These are phyloP conservation scores for Mimosa pudica DNA, from an alignment of 306 rosid species.

Conservation along the genomic window DNA sequence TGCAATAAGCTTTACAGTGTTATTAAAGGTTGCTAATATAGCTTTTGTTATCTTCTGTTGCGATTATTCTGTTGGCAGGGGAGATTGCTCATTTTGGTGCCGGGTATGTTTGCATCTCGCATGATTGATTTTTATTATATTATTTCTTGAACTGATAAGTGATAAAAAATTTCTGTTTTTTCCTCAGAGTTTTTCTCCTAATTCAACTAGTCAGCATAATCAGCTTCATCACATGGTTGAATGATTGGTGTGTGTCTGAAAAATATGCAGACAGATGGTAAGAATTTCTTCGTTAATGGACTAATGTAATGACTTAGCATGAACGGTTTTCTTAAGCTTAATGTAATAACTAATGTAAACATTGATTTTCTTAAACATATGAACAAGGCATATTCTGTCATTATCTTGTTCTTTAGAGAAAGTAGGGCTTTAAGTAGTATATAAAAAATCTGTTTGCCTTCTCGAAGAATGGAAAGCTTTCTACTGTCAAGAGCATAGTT, in stretches of 20 bases:
- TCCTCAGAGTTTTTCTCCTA: conserved; percentile 88
- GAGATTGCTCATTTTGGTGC: conserved; percentile 96
- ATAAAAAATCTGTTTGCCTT: not conserved
- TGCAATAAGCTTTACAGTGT: conserved; percentile 24
- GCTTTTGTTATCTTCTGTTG: conserved; percentile 35
- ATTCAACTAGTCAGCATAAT: conserved; percentile 92
- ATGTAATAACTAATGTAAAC: not conserved
- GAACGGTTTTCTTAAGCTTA: not conserved
- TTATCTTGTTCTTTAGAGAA: not conserved
- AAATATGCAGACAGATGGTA: conserved; percentile 83
- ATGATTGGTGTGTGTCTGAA: conserved; percentile 67
- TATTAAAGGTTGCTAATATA: conserved; percentile 14
- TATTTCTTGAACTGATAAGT: conserved; percentile 15
- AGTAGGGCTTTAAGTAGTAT: not conserved
- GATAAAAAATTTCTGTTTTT: conserved; percentile 4
- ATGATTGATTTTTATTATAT: conserved; percentile 26
- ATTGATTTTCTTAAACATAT: not conserved
- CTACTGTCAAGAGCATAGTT: not conserved
- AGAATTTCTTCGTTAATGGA: conserved; percentile 38
- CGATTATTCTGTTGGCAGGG: conserved; percentile 53
- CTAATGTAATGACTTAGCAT: not conserved
- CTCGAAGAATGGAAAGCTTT: conserved; percentile 6
- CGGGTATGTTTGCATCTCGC: conserved; percentile 61
- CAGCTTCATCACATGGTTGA: conserved; percentile 91
- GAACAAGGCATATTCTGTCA: not conserved